These are phyloP conservation scores for Talaromyces sp. DNA, from an alignment of 2,329 filamentous ascomycete species.

Conservation along the genomic window DNA sequence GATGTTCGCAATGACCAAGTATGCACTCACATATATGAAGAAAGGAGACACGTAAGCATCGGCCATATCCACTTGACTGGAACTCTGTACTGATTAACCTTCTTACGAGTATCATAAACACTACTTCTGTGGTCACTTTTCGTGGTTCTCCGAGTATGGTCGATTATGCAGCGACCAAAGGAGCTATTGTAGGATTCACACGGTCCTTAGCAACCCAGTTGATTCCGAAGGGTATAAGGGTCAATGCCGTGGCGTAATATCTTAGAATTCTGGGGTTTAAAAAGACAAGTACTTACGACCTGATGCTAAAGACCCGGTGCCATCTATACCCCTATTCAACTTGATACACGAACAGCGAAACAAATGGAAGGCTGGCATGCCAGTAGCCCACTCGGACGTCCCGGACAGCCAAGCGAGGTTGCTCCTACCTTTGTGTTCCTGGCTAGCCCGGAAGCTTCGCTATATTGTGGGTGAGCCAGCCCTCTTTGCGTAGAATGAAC, in stretches of 20 bases:
- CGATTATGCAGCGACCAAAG: conserved; percentile 59
- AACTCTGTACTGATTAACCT: background rate
- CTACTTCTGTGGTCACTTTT: conserved; percentile 54
- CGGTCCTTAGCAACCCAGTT: conserved; percentile 53
- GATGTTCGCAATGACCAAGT: conserved; percentile 61
- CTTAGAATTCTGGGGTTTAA: background rate
- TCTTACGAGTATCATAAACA: conserved; percentile 53
- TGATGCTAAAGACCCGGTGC: conserved; percentile 28
- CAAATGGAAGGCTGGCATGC: conserved; percentile 36
- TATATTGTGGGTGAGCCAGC: conserved; percentile 32
- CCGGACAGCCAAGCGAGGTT: conserved; percentile 39
- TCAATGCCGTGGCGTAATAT: conserved; percentile 47
- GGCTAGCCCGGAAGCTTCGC: conserved; percentile 33
- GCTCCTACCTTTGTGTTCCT: conserved; percentile 41
- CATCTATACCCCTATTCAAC: conserved; percentile 36
- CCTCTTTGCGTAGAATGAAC: background rate
- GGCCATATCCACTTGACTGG: background rate
- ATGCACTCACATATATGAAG: conserved; percentile 54
- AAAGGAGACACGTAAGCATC: conserved; percentile 45
- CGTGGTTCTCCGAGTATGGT: conserved; percentile 51
- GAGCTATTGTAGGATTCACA: conserved; percentile 57
- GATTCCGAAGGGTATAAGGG: conserved; percentile 56
- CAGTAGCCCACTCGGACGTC: conserved; percentile 30
- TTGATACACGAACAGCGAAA: conserved; percentile 33
- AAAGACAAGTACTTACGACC: background rate